phyloP scores from a whole-genome alignment of 805 yeast genomes.

The Candida fluviatilis region DNA sequence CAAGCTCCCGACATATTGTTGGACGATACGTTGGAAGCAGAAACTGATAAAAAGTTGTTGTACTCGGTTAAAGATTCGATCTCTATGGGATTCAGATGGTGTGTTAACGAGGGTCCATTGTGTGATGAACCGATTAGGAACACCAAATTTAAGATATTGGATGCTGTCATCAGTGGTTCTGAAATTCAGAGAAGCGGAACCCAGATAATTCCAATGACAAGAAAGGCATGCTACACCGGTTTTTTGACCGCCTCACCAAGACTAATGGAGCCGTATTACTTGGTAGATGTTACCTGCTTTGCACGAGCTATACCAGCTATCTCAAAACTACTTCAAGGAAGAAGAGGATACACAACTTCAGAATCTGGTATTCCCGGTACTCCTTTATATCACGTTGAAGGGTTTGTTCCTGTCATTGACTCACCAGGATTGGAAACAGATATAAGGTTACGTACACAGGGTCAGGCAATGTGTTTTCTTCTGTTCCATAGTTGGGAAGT shows the following conservation, averaged over 20 bases:
- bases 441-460: slow-evolving; percentile 69
- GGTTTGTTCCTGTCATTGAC: slow-evolving; percentile 81
- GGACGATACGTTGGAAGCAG: slow-evolving; percentile 72
- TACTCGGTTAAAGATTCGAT: slow-evolving; percentile 49
- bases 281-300: slow-evolving; percentile 54
- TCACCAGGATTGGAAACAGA: slow-evolving; percentile 89
- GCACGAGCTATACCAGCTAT: slow-evolving; percentile 45
- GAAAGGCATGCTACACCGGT: slow-evolving; percentile 83
- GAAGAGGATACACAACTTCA: slow-evolving; percentile 59
- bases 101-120: slow-evolving; percentile 83
- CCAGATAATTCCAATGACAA: slow-evolving; percentile 78
- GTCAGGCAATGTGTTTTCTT: slow-evolving; percentile 68
- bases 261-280: slow-evolving; percentile 77
- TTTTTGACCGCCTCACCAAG: slow-evolving; percentile 73
- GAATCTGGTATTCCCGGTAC: slow-evolving; percentile 68
- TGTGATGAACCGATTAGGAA: slow-evolving; percentile 77
- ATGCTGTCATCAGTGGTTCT: slow-evolving; percentile 48
- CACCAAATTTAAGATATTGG: slow-evolving; percentile 67
- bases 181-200: slow-evolving; percentile 46
- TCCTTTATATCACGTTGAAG: slow-evolving; percentile 56
- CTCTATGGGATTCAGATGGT: slow-evolving; percentile 80
- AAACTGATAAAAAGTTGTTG: slow-evolving; percentile 55
- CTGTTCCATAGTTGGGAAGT: slow-evolving; percentile 67
- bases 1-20: slow-evolving; percentile 48
- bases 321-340: slow-evolving; percentile 44